These are phyloP conservation scores for Phaeosphaeriaceae sp. DNA, from an alignment of 2,329 filamentous ascomycete genomes.

Conservation along the genomic window DNA sequence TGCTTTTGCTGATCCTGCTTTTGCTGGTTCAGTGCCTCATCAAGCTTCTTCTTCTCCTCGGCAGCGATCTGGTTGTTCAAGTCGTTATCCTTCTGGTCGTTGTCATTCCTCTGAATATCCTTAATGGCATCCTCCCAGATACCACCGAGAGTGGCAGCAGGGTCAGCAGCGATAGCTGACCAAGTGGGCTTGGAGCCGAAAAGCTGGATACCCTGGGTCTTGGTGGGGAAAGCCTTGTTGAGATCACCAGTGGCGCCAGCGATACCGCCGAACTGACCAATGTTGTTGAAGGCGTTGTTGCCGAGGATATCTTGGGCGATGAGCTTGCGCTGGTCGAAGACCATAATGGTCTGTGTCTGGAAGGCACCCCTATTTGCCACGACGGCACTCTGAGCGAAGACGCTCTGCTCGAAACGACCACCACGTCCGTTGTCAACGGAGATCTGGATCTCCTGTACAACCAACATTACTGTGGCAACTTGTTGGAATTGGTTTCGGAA, in stretches of 20 bases:
- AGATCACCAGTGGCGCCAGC: slow-evolving; percentile 18
- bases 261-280: slow-evolving; percentile 18
- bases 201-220: slow-evolving; percentile 35
- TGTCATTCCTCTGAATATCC: slow-evolving; percentile 31
- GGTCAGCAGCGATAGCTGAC: slow-evolving; percentile 31
- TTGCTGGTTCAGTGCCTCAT: slow-evolving; percentile 10
- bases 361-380: slow-evolving; percentile 37
- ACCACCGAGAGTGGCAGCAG: slow-evolving; percentile 34
- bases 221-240: slow-evolving; percentile 20
- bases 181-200: slow-evolving; percentile 37
- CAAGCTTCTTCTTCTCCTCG: slow-evolving; percentile 26
- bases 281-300: slow-evolving; percentile 18
- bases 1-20: slow-evolving; percentile 5
- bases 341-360: slow-evolving; percentile 37
- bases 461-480: slow-evolving; percentile 32
- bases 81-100: slow-evolving; percentile 30
- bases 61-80: slow-evolving; percentile 28
- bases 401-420: slow-evolving; percentile 26
- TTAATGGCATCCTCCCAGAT: slow-evolving; percentile 35
- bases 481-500: slow-evolving; percentile 28
- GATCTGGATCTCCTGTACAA: slow-evolving; percentile 41
- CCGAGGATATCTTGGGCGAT: slow-evolving; percentile 36
- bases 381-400: slow-evolving; percentile 37
- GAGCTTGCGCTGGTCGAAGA: slow-evolving; percentile 34
- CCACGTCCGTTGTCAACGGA: slow-evolving; percentile 33